Evolutionary conservation across 176 grass and related monocot genomes (phyloP).

Genomic region (Cenchrus fungigraminus): DNA sequence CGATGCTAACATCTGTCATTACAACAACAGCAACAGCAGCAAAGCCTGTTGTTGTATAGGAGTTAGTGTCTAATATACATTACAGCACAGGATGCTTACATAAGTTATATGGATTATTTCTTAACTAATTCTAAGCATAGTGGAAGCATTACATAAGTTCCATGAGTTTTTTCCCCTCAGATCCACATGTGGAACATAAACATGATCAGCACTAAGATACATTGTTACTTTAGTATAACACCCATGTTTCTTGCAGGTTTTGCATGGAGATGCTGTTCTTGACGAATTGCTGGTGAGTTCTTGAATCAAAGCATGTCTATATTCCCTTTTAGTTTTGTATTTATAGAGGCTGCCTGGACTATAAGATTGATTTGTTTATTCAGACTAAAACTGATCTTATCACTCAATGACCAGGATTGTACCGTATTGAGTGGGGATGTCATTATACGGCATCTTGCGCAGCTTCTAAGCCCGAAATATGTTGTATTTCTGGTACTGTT

Average conservation of each 20-base stretch:
- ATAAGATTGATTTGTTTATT: constrained; percentile 22
- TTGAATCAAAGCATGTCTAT: constrained; percentile 16
- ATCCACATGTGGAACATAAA: background rate
- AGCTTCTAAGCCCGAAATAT: constrained; percentile 74
- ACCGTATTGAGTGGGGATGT: constrained; percentile 96
- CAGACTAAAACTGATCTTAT: constrained; percentile 42
- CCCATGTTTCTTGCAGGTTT: constrained; percentile 64
- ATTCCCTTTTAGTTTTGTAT: constrained; percentile 11
- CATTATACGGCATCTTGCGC: constrained; percentile 95
- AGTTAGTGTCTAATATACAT: background rate
- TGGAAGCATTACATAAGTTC: constrained; percentile 12
- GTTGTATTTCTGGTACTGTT: constrained; percentile 95
- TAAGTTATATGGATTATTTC: constrained; percentile 10
- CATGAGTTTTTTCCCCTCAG: background rate
- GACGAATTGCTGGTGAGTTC: constrained; percentile 73
- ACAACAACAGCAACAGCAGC: background rate
- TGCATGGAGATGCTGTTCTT: constrained; percentile 95
- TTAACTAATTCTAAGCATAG: constrained; percentile 20
- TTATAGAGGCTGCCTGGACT: constrained; percentile 2
- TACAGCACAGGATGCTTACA: background rate
- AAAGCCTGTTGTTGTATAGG: background rate
- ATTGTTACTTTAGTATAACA: constrained; percentile 6
- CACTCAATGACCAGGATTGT: constrained; percentile 79
- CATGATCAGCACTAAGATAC: background rate
- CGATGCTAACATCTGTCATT: constrained; percentile 5